Evolutionary conservation across 441 rosid genomes (phyloP), one percentile per base, ranked within the genome.

Genomic region (Corymbia calophylla): DNA sequence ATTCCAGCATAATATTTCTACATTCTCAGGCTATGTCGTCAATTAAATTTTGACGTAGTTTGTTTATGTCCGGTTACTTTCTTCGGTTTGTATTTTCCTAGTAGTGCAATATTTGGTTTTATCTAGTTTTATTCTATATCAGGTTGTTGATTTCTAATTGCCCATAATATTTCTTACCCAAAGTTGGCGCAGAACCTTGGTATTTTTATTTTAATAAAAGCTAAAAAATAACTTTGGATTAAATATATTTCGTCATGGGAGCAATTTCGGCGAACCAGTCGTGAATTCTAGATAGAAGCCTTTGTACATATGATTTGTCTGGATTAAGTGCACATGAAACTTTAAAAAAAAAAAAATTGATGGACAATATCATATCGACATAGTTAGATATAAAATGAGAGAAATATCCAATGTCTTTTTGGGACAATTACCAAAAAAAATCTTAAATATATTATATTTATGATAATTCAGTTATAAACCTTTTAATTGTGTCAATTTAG

Each of bases 201-300:
- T 58, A 5, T 4, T 39, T 58, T 58, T 9, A 5, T 58, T 58
- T 58, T 9, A 23, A 23, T 58, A 58, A 58, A 58, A 58, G 62
- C 64, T 6, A 2, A 25, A 23, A 56, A 9, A 58, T 0, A 0
- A 58, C 0, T 58, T 23, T 58, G 9, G 9, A 58, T 2, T 0
- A 58, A 56, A 58, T 27, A 58, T 4, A 58, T 58, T 58, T 58
- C 0, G 0, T 10, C n/a, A 10, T 1, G 6, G 25, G n/a, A 58
- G 64, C 7, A 25, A 58, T 58, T 58, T 29, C 14, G 25, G 0
- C 0, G 1, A 58, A 25, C 9, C 0, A 58, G 32, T 29, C 13
- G 32, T 1, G 0, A 62, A 62, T 62, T 29, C 32, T 66, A 31
- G 32, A 31, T 31, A 4, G 39, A 66, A 66, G 39, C 39, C 73